Conservation (phyloP, 805 yeast genomes). For the Nakazawaea ambrosiae region DNA sequence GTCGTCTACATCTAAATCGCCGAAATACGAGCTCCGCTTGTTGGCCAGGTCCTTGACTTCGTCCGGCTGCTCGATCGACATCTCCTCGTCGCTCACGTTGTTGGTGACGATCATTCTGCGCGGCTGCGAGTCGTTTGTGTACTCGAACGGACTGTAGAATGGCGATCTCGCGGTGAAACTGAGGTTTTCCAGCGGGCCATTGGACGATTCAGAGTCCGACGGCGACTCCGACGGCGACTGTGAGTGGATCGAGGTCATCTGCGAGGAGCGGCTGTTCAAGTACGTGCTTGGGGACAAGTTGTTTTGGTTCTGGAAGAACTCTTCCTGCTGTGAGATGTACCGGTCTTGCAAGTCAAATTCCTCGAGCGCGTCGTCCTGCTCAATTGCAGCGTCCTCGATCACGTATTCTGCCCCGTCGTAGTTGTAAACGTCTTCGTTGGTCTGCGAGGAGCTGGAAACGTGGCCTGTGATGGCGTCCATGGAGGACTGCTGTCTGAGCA, state of each 20-base stretch:
- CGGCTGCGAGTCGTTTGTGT: conserved; percentile 11
- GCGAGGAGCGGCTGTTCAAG: no score
- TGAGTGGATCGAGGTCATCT: background rate
- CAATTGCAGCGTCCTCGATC: background rate
- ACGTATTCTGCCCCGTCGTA: conserved; percentile 4
- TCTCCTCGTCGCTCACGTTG: conserved; percentile 9
- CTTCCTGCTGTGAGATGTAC: conserved; percentile 5
- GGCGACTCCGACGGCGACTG: background rate
- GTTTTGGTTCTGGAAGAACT: conserved; percentile 1
- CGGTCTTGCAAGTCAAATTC: conserved; percentile 2
- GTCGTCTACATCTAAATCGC: conserved; percentile 1
- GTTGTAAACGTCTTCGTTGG: background rate
- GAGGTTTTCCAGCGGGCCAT: no score
- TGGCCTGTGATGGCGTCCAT: conserved; percentile 9
- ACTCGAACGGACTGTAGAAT: conserved; percentile 20
- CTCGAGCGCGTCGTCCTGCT: no score
- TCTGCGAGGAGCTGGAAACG: background rate
- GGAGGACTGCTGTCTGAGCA: conserved; percentile 1
- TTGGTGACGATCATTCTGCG: conserved; percentile 19
- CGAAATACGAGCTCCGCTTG: conserved; percentile 9
- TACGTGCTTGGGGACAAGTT: background rate
- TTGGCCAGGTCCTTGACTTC: conserved; percentile 5
- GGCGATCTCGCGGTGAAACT: conserved; percentile 30
- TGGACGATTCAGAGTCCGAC: conserved; percentile 14
- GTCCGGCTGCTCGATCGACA: background rate